phyloP scores from a whole-genome alignment of 164 flowering plant species.

The Hamamelis virginiana region DNA sequence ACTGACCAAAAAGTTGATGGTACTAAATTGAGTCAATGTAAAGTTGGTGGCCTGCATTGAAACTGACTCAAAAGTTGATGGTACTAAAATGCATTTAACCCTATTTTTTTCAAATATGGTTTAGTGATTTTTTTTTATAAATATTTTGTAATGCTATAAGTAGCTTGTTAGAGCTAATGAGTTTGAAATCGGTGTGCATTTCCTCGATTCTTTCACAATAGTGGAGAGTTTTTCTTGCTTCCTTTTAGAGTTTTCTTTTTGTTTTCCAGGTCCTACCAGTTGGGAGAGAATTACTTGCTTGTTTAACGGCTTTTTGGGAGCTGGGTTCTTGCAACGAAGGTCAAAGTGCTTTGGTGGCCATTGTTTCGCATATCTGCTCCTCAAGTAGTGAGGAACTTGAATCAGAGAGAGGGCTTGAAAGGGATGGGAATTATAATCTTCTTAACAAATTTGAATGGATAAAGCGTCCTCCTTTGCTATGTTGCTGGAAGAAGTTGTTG shows the following conservation, averaged over 20 bases:
- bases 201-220: conserved; percentile 3
- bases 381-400: conserved; percentile 34
- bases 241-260: not conserved
- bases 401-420: conserved; percentile 26
- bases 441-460: conserved; percentile 43
- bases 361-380: conserved; percentile 23
- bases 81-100: no score
- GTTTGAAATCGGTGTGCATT: not conserved
- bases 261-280: conserved; percentile 68
- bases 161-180: not conserved
- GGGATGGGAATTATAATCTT: conserved; percentile 24
- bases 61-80: no score
- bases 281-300: conserved; percentile 76
- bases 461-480: conserved; percentile 55
- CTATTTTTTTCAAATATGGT: no score
- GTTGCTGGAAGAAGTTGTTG: conserved; percentile 67
- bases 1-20: no score
- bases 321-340: conserved; percentile 58
- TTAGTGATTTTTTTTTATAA: no score
- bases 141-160: no score
- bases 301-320: conserved; percentile 65
- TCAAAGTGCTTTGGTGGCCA: conserved; percentile 45
- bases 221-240: not conserved
- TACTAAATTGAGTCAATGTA: no score
- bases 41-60: no score